Evolutionary conservation across 306 rosid genomes (phyloP).

Genomic region (Quercus engelmannii): DNA sequence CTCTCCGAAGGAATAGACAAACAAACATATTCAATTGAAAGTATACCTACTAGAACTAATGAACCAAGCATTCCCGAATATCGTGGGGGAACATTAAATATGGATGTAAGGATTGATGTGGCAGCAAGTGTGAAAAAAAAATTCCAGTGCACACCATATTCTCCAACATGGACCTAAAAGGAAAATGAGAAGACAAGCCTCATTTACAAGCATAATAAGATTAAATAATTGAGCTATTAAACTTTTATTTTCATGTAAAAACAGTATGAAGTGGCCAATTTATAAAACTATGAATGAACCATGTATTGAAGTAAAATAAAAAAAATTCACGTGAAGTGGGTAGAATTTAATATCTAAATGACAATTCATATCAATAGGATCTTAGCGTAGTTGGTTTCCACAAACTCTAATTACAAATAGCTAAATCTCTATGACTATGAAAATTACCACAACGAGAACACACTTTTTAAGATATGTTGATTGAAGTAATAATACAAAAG

Average conservation of each 20-base stretch:
- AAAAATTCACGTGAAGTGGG: not conserved
- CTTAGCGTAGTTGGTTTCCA: not conserved
- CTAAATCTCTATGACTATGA: not conserved
- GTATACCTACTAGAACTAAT: constrained; percentile 72
- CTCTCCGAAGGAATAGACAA: constrained; percentile 1
- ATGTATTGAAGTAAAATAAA: not conserved
- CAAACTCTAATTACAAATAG: not conserved
- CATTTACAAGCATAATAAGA: constrained; percentile 15
- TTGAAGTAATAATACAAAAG: not conserved
- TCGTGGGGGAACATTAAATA: constrained; percentile 54
- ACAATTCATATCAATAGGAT: not conserved
- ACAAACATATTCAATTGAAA: constrained; percentile 14
- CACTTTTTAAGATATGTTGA: not conserved
- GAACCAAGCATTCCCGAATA: constrained; percentile 73
- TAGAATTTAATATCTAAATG: not conserved
- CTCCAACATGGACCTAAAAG: constrained; percentile 75
- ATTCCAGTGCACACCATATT: constrained; percentile 98
- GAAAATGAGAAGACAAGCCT: constrained; percentile 11
- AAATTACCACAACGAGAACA: not conserved
- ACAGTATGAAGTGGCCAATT: not conserved
- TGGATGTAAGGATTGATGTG: constrained; percentile 66
- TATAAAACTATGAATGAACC: not conserved
- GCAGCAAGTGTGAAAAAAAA: constrained; percentile 94
- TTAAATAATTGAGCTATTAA: constrained; percentile 2
- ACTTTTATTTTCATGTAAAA: not conserved